phyloP scores from a whole-genome alignment of 805 yeast species.

The Grigorovia yakushimaensis region DNA sequence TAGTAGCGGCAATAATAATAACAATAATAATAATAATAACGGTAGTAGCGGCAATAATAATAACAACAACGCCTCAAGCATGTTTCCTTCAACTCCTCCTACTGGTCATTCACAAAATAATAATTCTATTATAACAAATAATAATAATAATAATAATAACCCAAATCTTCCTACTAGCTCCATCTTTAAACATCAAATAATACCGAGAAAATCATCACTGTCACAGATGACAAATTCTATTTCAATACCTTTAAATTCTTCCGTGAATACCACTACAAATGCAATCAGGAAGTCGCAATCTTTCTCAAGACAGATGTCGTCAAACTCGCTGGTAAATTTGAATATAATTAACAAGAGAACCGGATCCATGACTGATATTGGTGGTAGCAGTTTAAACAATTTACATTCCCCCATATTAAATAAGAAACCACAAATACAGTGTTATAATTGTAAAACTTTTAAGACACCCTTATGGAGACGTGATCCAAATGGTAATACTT shows the following conservation, averaged over 20 bases:
- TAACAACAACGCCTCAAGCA: too few relatives aligned
- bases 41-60: too few relatives aligned
- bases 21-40: not conserved
- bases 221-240: slow-evolving; percentile 5
- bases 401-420: slow-evolving; percentile 1
- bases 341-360: slow-evolving; percentile 12
- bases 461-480: slow-evolving; percentile 96
- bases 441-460: slow-evolving; percentile 84
- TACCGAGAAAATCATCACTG: slow-evolving; percentile 4
- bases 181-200: slow-evolving; percentile 1
- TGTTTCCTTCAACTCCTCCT: too few relatives aligned
- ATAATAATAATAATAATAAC: not conserved
- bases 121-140: too few relatives aligned
- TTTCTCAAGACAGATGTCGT: slow-evolving; percentile 20
- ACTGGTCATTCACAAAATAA: too few relatives aligned
- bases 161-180: not conserved
- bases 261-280: slow-evolving; percentile 12
- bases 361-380: slow-evolving; percentile 12
- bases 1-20: not conserved
- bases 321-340: slow-evolving; percentile 19
- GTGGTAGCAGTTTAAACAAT: not conserved
- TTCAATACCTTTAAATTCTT: slow-evolving; percentile 4
- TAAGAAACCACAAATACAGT: slow-evolving; percentile 34
- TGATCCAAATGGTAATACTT: slow-evolving; percentile 82
- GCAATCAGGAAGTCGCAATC: slow-evolving; percentile 23